Percentiles rank a stretch among this genome's conserved stretches.
Evolutionary conservation across 2,329 filamentous ascomycete species (phyloP).

Genomic region (Diaporthe citrichinensis): DNA sequence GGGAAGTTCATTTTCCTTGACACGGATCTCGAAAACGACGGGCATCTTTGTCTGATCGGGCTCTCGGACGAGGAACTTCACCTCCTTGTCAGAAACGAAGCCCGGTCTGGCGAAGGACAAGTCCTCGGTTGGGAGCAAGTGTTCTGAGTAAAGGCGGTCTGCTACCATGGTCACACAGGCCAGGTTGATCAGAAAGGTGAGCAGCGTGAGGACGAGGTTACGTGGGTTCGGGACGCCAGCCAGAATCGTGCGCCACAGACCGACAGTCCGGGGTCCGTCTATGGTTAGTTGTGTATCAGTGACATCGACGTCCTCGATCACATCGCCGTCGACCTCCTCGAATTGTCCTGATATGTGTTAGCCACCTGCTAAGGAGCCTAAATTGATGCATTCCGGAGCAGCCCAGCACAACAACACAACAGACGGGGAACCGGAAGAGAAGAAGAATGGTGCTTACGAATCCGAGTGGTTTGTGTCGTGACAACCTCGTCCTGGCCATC

Average conservation of each 20-base stretch:
- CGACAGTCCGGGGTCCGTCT: slow-evolving; percentile 63
- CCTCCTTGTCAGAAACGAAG: slow-evolving; percentile 85
- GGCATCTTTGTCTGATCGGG: slow-evolving; percentile 83
- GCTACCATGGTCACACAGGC: slow-evolving; percentile 77
- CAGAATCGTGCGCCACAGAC: slow-evolving; percentile 62
- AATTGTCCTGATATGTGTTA: background rate
- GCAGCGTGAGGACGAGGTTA: slow-evolving; percentile 74
- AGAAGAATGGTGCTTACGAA: too few species aligned
- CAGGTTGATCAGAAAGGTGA: slow-evolving; percentile 81
- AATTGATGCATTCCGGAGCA: too few species aligned
- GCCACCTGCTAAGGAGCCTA: too few species aligned
- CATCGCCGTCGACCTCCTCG: slow-evolving; percentile 48
- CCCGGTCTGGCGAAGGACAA: slow-evolving; percentile 90
- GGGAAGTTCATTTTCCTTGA: slow-evolving; percentile 64
- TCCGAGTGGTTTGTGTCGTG: slow-evolving; percentile 60
- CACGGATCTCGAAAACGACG: slow-evolving; percentile 76
- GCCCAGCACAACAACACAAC: too few species aligned
- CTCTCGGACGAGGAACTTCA: slow-evolving; percentile 87
- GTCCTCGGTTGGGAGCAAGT: slow-evolving; percentile 79
- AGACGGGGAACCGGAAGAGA: too few species aligned
- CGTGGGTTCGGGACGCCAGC: slow-evolving; percentile 81
- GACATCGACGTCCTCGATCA: slow-evolving; percentile 74
- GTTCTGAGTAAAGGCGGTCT: slow-evolving; percentile 84
- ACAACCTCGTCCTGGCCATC: slow-evolving; percentile 72
- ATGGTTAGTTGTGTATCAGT: slow-evolving; percentile 69